A percentile compares a stretch with the other conserved stretches of the same genome.
These are phyloP conservation scores for Gossypium bickii DNA, from an alignment of 345 rosid genomes.

Conservation along the genomic window DNA sequence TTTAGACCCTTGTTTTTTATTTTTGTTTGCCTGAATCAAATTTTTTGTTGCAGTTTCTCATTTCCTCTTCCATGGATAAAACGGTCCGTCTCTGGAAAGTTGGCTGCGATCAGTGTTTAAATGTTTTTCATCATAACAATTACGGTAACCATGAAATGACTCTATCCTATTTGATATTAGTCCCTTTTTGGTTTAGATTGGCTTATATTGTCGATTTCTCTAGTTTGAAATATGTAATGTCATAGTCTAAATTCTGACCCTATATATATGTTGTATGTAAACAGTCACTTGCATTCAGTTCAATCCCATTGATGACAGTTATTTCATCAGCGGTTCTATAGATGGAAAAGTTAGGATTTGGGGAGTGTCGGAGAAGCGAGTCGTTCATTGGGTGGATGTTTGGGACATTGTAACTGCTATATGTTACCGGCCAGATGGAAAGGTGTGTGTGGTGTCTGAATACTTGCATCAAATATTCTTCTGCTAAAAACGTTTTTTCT, in stretches of 20 bases:
- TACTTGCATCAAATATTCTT: not conserved
- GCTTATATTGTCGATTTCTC: too few species aligned
- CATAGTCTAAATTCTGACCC: conserved; percentile 5
- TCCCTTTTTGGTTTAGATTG: not conserved
- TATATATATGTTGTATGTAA: conserved; percentile 13
- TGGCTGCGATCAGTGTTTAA: conserved; percentile 45
- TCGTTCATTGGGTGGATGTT: conserved; percentile 70
- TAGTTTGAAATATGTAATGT: not conserved
- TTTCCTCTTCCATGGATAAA: conserved; percentile 75
- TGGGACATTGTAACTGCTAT: conserved; percentile 66
- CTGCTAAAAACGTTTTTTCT: not conserved
- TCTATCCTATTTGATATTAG: not conserved
- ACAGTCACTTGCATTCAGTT: conserved; percentile 92
- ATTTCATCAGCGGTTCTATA: conserved; percentile 85
- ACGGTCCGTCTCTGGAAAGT: conserved; percentile 80
- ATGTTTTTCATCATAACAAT: conserved; percentile 55
- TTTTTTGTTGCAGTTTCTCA: conserved; percentile 53
- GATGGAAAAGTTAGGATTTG: conserved; percentile 93
- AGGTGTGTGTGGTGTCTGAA: conserved; percentile 31
- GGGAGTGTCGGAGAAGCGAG: conserved; percentile 65
- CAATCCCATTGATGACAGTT: conserved; percentile 59
- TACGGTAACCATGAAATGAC: conserved; percentile 43
- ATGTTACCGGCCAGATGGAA: conserved; percentile 68
- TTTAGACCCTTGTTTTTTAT: not conserved
- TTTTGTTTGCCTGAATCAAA: not conserved